Conservation (phyloP, 2,329 filamentous ascomycete species). For the Phaeosphaeriaceae sp. region DNA sequence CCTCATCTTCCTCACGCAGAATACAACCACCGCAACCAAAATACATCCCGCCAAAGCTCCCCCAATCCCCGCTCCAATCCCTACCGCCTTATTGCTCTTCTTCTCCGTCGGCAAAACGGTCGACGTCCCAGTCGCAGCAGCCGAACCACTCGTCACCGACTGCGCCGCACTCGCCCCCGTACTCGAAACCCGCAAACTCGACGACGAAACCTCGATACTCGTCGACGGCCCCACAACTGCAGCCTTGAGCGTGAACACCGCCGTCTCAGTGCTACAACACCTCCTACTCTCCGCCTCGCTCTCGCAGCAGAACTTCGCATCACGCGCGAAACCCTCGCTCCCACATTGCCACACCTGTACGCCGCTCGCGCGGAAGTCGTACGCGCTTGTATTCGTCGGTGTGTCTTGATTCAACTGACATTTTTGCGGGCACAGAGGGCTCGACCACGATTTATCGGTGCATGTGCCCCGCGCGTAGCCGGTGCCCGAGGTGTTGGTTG, state of each 20-base stretch:
- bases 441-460: slow-evolving; percentile 14
- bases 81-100: not conserved
- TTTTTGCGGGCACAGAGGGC: slow-evolving; percentile 13
- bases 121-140: not conserved
- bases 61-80: slow-evolving; percentile 1
- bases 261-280: slow-evolving; percentile 16
- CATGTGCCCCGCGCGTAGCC: slow-evolving; percentile 18
- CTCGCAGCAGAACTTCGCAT: slow-evolving; percentile 20
- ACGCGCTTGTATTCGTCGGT: slow-evolving; percentile 10
- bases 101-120: no score
- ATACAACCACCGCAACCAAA: not conserved
- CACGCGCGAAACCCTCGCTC: slow-evolving; percentile 11
- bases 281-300: slow-evolving; percentile 13
- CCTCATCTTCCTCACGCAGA: not conserved
- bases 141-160: not conserved
- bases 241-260: slow-evolving; percentile 9
- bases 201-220: not conserved
- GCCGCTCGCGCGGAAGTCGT: slow-evolving; percentile 14
- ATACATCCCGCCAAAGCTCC: not conserved
- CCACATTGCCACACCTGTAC: slow-evolving; percentile 20
- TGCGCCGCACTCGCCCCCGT: not conserved
- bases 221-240: not conserved
- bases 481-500: slow-evolving; percentile 15
- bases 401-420: slow-evolving; percentile 18
- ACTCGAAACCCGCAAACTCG: not conserved